These are phyloP conservation scores for Fusarium tanahbumbuense DNA, from an alignment of 2,329 filamentous ascomycete genomes.

Conservation along the genomic window DNA sequence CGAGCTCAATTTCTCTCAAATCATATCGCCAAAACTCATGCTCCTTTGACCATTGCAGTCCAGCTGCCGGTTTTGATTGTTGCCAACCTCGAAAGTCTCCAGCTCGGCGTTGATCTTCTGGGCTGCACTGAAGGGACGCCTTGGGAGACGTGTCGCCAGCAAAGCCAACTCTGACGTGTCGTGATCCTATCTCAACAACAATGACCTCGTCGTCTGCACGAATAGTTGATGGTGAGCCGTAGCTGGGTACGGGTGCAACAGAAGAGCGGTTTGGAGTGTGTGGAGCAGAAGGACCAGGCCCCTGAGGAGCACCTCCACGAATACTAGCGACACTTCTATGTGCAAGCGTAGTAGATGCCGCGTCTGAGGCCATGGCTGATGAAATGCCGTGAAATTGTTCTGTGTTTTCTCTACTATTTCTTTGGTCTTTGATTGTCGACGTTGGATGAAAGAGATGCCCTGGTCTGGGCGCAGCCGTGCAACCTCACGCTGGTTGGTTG, in stretches of 20 bases:
- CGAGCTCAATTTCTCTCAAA: constrained; percentile 77
- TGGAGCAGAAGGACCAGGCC: constrained; percentile 59
- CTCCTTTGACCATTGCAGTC: constrained; percentile 69
- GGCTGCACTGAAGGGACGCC: constrained; percentile 74
- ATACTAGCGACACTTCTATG: constrained; percentile 71
- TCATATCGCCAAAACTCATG: constrained; percentile 85
- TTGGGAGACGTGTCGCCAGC: constrained; percentile 86
- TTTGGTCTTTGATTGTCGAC: constrained; percentile 7
- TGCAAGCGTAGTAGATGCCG: constrained; percentile 59
- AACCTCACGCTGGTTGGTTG: constrained; percentile 41
- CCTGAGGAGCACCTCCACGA: constrained; percentile 56
- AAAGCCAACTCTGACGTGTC: constrained; percentile 84
- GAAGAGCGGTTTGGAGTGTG: constrained; percentile 69
- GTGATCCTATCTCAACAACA: constrained; percentile 84
- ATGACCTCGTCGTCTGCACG: constrained; percentile 85
- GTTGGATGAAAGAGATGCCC: constrained; percentile 30
- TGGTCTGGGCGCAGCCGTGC: constrained; percentile 30
- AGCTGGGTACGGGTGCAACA: constrained; percentile 65
- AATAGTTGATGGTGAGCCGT: constrained; percentile 70
- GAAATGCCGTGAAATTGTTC: neutral
- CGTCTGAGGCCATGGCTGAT: constrained; percentile 57
- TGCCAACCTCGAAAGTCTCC: constrained; percentile 85
- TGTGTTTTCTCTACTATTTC: neutral
- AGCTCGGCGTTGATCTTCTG: constrained; percentile 78
- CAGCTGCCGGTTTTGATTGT: constrained; percentile 59